Conservation (phyloP, 371 early-diverging fungal species). For the Lichtheimia corymbifera region DNA sequence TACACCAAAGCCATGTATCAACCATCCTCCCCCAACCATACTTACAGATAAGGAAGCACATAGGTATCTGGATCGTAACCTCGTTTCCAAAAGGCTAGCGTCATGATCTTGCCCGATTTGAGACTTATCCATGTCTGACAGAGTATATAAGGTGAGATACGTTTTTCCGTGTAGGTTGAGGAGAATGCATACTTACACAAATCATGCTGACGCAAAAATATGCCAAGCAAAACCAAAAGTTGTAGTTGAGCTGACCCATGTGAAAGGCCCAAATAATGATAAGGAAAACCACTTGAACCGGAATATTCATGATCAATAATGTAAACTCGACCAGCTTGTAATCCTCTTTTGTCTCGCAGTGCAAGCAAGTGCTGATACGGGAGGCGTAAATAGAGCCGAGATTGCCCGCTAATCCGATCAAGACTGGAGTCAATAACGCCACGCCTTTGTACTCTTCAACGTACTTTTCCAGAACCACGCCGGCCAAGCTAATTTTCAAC, state of each 20-base stretch:
- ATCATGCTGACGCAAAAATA: slow-evolving; percentile 43
- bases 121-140: slow-evolving; percentile 42
- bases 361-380: slow-evolving; percentile 78
- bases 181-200: slow-evolving; percentile 32
- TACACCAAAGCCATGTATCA: background rate
- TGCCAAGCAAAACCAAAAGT: slow-evolving; percentile 41
- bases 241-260: slow-evolving; percentile 51
- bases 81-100: slow-evolving; percentile 60
- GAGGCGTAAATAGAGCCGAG: slow-evolving; percentile 83
- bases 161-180: background rate
- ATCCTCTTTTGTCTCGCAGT: slow-evolving; percentile 55
- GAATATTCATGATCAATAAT: slow-evolving; percentile 70
- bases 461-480: slow-evolving; percentile 74
- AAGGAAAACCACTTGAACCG: slow-evolving; percentile 71
- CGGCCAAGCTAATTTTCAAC: slow-evolving; percentile 56
- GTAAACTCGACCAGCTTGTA: slow-evolving; percentile 59
- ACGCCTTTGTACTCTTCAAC: slow-evolving; percentile 76
- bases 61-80: slow-evolving; percentile 84
- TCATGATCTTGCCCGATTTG: slow-evolving; percentile 56
- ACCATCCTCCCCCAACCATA: background rate
- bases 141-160: background rate
- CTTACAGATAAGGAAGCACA: slow-evolving; percentile 76
- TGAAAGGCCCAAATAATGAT: slow-evolving; percentile 56
- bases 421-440: slow-evolving; percentile 73
- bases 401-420: slow-evolving; percentile 81